phyloP scores from a whole-genome alignment of 371 early-diverging fungal genomes.

The Mucor plumbeus region DNA sequence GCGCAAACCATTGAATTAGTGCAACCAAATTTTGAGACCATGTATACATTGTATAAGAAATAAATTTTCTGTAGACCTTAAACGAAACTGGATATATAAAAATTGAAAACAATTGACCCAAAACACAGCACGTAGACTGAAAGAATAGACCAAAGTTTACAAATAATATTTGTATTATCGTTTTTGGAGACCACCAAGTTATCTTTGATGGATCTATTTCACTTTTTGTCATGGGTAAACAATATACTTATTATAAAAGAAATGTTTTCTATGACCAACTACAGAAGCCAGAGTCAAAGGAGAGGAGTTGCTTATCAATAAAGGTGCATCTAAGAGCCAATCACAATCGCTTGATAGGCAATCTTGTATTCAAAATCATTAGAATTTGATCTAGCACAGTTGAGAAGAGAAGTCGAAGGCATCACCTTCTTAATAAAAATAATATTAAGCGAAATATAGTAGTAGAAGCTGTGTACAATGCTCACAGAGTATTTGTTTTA shows the following conservation, averaged over 20 bases:
- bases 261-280: neutral
- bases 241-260: neutral
- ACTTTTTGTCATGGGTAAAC: neutral
- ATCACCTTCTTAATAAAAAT: no score
- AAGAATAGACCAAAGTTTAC: constrained; percentile 38
- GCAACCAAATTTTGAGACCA: constrained; percentile 68
- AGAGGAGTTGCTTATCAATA: no score
- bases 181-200: constrained; percentile 22
- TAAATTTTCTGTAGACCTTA: constrained; percentile 50
- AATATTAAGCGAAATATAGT: no score
- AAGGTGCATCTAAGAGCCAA: no score
- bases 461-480: no score
- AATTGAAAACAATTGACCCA: constrained; percentile 39
- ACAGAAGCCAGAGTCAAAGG: neutral
- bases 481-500: no score
- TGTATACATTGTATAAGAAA: constrained; percentile 59
- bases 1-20: constrained; percentile 70
- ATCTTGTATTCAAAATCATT: no score
- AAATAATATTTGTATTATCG: constrained; percentile 28
- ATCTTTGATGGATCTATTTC: neutral
- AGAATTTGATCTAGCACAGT: no score
- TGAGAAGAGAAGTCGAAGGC: no score
- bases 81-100: constrained; percentile 43
- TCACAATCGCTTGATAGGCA: no score
- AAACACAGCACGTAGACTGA: constrained; percentile 39